Base-by-base conservation (phyloP, 2,329 filamentous ascomycete genomes). In the Oidium heveae region DNA sequence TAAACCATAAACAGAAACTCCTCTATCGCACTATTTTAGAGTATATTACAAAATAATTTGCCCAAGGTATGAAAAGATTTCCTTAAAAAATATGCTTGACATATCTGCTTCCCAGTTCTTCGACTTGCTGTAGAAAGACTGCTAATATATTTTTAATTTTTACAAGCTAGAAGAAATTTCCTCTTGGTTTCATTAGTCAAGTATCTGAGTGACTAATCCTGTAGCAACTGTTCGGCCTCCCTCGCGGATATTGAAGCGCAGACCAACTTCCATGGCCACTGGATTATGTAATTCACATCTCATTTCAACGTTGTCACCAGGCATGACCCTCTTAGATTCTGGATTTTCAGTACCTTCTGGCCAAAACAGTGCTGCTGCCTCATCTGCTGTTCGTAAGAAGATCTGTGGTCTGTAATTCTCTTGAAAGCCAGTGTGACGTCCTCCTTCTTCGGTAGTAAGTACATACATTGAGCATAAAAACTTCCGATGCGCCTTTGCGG, bases 251-350 rank as follows among this genome's bases (percentile, higher is more conserved):
- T 96, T 98, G 79, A 98, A 91, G 64, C 91, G 85, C 74, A 95
- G 86, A 63, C 91, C 89, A 59, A 78, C 72, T 73, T 98, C 91
- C 59, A 95, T 71, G 57, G 89, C 89, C 65, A 93, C 78, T 59
- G 89, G 86, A 70, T 84, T 74, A 70, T 86, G 79, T 66, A 94
- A 80, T 64, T 82, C 79, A 68, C 87, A 84, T 60, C 91, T 73
- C 88, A 98, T 95, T 76, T 98, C 91, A 61, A 94, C 80, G 71
- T 98, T 98, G 77, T 98, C 91, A 69, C 91, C 91, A 54, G 91
- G 91, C 87, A 94, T 93, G 70, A 95, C 82, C 74, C 87, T 84
- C 75, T 86, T 88, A 69, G 71, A 72, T 59, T 74, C 67, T 57
- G 75, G 70, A 63, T 89, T 82, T 68, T 82, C 80, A 58, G 76